Evolutionary conservation across 2,329 filamentous ascomycete genomes (phyloP).

Genomic region (Pseudogymnoascus pannorum): DNA sequence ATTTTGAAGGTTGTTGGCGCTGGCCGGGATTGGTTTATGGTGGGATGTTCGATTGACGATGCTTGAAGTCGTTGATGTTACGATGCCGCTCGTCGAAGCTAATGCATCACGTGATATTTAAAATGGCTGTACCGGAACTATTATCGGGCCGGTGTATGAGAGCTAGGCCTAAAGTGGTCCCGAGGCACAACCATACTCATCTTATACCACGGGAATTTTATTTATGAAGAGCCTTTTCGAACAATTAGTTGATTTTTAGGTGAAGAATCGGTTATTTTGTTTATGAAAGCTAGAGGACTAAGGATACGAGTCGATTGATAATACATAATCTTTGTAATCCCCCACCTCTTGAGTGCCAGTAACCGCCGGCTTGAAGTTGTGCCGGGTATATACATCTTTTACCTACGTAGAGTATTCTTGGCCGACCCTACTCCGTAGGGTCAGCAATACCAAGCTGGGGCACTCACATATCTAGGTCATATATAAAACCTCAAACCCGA

Average conservation of each 20-base stretch:
- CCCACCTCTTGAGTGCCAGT: not conserved
- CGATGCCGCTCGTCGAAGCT: conserved; percentile 9
- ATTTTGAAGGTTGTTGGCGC: conserved; percentile 30
- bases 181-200: not conserved
- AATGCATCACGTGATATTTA: not conserved
- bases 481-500: too few species aligned
- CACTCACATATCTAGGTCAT: too few species aligned
- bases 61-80: conserved; percentile 14
- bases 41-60: conserved; percentile 5
- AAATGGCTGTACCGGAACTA: not conserved
- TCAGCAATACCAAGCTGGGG: too few species aligned
- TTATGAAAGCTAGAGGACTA: not conserved
- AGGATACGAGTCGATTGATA: not conserved
- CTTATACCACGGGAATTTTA: not conserved
- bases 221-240: not conserved
- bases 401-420: too few species aligned
- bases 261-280: not conserved
- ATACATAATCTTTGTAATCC: not conserved
- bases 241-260: too few species aligned
- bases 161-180: not conserved
- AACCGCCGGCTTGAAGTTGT: too few species aligned
- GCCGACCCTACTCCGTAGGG: too few species aligned
- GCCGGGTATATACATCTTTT: too few species aligned
- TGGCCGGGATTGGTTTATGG: conserved; percentile 10
- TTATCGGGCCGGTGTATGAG: not conserved